Evolutionary conservation across 306 rosid species (phyloP), one percentile per base, ranked within the genome.

Genomic region (Argentina anserina): DNA sequence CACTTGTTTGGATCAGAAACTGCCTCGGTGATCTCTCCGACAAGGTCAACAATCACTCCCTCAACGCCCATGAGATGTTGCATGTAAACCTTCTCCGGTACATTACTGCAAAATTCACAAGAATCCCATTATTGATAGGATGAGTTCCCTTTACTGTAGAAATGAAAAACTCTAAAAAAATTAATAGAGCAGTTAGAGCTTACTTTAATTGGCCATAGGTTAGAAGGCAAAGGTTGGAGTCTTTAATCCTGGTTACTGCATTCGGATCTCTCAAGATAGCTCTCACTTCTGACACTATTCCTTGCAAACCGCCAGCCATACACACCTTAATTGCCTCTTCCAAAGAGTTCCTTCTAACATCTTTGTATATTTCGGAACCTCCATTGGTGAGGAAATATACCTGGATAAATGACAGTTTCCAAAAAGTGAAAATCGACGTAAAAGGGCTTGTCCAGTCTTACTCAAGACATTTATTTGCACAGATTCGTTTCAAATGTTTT

Each of bases 281-380:
- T 71, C 72, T 81, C 13, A 79, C 83, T 65, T 86, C 76, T 11
- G 86, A 80, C 6, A 86, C 88, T 72, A 86, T 77, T 75, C 90
- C 88, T 17, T 84, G 84, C 77, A 86, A 72, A 37, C 83, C 83
- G 33, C 86, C 81, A 11, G 42, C 66, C 71, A 69, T 29, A 62
- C 86, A 86, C 76, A 84, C 47, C 42, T 81, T 86, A 15, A 79
- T 81, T 14, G 86, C 90, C 45, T 86, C 86, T 43, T 86, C 88
- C 75, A 77, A 39, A 0, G 90, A 86, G 60, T 81, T 86, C 76
- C 90, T 86, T 81, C 86, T 72, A 4, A 26, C 21, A 70, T 86
- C 90, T 0, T 42, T 6, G 41, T 78, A 81, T 21, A 79, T n/a
- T 67, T 86, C 74, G 3, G 76, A 59, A 26, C 86, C 87, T 73